Conservation (phyloP, 108 stramenopile genomes). For the Fragilaria crotonensis region DNA sequence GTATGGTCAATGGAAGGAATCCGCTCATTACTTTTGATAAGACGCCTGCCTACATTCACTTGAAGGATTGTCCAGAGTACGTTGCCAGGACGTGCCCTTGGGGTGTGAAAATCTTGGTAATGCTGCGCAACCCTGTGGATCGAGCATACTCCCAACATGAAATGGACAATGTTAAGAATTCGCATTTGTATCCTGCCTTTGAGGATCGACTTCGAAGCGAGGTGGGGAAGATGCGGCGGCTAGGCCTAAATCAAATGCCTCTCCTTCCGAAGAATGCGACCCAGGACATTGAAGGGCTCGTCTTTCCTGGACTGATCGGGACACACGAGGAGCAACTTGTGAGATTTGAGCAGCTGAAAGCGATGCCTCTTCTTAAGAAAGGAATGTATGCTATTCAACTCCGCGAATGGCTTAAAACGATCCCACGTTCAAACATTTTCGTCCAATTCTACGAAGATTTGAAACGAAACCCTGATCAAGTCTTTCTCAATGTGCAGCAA, state of each 20-base stretch:
- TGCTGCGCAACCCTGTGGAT: conserved; percentile 4
- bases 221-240: conserved; percentile 41
- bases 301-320: conserved; percentile 31
- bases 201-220: conserved; percentile 50
- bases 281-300: too few species aligned
- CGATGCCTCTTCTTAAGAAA: conserved; percentile 67
- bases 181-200: neutral
- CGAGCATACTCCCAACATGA: neutral
- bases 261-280: conserved; percentile 30
- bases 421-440: conserved; percentile 39
- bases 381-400: conserved; percentile 88
- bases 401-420: conserved; percentile 64
- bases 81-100: neutral
- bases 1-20: neutral
- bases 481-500: conserved; percentile 17
- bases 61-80: neutral
- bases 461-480: conserved; percentile 12
- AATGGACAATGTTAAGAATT: neutral
- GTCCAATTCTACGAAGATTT: conserved; percentile 73
- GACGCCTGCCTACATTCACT: neutral
- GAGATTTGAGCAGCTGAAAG: conserved; percentile 48
- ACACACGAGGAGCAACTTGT: conserved; percentile 40
- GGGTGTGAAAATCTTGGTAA: conserved; percentile 1
- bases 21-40: neutral
- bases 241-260: conserved; percentile 33